These are phyloP conservation scores for Leccinellum rugosiceps DNA, from an alignment of 768 basidiomycete species.

Conservation along the genomic window DNA sequence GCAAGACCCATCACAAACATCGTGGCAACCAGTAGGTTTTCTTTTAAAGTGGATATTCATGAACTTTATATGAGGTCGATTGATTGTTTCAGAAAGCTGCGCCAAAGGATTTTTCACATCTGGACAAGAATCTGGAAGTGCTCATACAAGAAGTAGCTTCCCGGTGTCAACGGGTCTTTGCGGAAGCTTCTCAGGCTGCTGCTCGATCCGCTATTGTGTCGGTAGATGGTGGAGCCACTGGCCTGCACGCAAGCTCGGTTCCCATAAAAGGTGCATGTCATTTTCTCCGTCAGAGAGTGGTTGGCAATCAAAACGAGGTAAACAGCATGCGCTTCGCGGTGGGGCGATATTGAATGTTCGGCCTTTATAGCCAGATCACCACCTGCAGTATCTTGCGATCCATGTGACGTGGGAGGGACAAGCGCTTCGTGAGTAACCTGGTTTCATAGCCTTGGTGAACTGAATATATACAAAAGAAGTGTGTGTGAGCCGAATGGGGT, in stretches of 20 bases:
- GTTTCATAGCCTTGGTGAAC: conserved; percentile 23
- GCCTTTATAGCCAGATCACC: conserved; percentile 38
- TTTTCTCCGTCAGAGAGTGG: conserved; percentile 55
- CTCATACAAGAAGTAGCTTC: conserved; percentile 59
- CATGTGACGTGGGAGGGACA: conserved; percentile 40
- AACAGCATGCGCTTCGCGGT: conserved; percentile 26
- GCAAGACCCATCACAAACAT: conserved; percentile 43
- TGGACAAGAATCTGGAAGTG: conserved; percentile 68
- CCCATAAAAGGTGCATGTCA: conserved; percentile 31
- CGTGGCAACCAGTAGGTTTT: conserved; percentile 53
- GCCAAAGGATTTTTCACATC: conserved; percentile 49
- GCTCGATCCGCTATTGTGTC: conserved; percentile 54
- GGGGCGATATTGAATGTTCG: conserved; percentile 25
- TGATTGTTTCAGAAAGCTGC: conserved; percentile 42
- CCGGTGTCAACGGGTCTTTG: conserved; percentile 61
- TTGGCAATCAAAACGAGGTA: conserved; percentile 48
- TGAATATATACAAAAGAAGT: conserved; percentile 45
- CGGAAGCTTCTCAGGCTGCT: conserved; percentile 57
- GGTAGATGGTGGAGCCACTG: conserved; percentile 28
- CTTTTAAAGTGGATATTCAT: conserved; percentile 23
- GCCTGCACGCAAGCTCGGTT: conserved; percentile 31
- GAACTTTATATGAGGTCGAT: conserved; percentile 25
- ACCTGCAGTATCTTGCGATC: conserved; percentile 52
- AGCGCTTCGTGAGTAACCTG: conserved; percentile 44
- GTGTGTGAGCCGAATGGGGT: conserved; percentile 53